A percentile compares a stretch with the other conserved stretches of the same genome.
These are phyloP conservation scores for Xylaria arbuscula DNA, from an alignment of 2,329 filamentous ascomycete genomes.

Conservation along the genomic window DNA sequence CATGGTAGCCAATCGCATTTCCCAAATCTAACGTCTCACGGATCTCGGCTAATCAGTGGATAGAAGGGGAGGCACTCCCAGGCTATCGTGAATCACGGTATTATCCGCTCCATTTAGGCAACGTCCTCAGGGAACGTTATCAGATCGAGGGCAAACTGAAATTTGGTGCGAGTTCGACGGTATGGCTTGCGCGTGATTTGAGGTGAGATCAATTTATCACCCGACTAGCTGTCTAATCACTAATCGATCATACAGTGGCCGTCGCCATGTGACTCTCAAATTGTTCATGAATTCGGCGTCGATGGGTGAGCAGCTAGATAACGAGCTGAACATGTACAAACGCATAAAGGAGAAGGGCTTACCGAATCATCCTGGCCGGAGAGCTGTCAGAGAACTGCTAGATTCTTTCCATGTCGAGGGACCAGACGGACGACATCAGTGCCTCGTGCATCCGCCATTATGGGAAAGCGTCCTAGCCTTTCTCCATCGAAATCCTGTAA, in stretches of 20 bases:
- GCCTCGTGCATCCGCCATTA: constrained; percentile 56
- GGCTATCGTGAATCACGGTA: constrained; percentile 33
- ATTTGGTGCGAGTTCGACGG: constrained; percentile 41
- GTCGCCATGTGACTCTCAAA: constrained; percentile 52
- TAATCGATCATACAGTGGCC: constrained; percentile 34
- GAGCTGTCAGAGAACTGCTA: constrained; percentile 50
- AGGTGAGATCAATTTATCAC: constrained; percentile 23
- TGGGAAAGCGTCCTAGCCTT: constrained; percentile 56
- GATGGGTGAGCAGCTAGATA: constrained; percentile 44
- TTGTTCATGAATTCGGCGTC: constrained; percentile 43
- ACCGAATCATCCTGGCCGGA: constrained; percentile 49
- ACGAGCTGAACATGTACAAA: constrained; percentile 58
- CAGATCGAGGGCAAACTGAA: constrained; percentile 44
- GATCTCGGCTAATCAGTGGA: constrained; percentile 21
- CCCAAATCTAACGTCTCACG: constrained; percentile 28
- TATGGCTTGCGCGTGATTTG: constrained; percentile 43
- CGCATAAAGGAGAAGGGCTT: constrained; percentile 46
- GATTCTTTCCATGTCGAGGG: constrained; percentile 54
- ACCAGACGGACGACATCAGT: constrained; percentile 52
- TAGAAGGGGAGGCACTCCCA: constrained; percentile 34
- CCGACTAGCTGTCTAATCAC: background rate
- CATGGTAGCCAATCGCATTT: constrained; percentile 37
- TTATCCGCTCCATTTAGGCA: constrained; percentile 33
- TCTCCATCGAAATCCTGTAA: constrained; percentile 54
- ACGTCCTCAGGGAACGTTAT: constrained; percentile 38